Evolutionary conservation across 2,329 filamentous ascomycete species (phyloP).

Genomic region (Fusarium heterosporum): DNA sequence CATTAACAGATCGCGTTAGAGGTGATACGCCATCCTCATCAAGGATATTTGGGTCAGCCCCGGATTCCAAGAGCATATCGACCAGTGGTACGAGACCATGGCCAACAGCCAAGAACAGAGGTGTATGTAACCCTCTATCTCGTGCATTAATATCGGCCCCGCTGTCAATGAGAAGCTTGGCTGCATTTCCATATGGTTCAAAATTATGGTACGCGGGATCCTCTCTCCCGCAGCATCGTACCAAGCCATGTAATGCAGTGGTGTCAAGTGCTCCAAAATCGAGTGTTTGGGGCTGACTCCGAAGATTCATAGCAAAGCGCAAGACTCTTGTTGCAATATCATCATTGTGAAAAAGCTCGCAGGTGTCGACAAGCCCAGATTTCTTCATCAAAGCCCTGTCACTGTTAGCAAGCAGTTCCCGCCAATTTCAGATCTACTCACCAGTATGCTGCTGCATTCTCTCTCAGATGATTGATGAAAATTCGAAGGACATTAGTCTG

Average conservation of each 20-base stretch:
- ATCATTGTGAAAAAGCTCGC: background rate
- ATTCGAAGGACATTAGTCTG: constrained; percentile 21
- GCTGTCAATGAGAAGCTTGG: constrained; percentile 17
- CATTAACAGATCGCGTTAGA: constrained; percentile 13
- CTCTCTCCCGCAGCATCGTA: background rate
- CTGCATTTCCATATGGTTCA: constrained; percentile 11
- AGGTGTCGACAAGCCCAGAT: constrained; percentile 7
- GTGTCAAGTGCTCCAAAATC: background rate
- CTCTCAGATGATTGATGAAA: constrained; percentile 34
- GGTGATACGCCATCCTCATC: constrained; percentile 18
- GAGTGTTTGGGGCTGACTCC: background rate
- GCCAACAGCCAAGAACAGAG: constrained; percentile 27
- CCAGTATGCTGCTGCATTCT: constrained; percentile 36
- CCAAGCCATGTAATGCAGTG: constrained; percentile 33
- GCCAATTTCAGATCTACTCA: background rate
- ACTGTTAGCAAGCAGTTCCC: constrained; percentile 8
- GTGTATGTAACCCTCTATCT: constrained; percentile 19
- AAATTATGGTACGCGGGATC: background rate
- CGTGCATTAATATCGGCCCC: constrained; percentile 37
- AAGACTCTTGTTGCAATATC: constrained; percentile 15
- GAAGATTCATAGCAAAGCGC: constrained; percentile 29
- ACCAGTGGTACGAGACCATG: constrained; percentile 1
- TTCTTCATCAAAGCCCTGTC: constrained; percentile 35
- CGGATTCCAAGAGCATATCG: constrained; percentile 27
- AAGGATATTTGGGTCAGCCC: constrained; percentile 34